These are phyloP conservation scores for Termitomyces sp. DNA, from an alignment of 768 basidiomycete species.

Conservation along the genomic window DNA sequence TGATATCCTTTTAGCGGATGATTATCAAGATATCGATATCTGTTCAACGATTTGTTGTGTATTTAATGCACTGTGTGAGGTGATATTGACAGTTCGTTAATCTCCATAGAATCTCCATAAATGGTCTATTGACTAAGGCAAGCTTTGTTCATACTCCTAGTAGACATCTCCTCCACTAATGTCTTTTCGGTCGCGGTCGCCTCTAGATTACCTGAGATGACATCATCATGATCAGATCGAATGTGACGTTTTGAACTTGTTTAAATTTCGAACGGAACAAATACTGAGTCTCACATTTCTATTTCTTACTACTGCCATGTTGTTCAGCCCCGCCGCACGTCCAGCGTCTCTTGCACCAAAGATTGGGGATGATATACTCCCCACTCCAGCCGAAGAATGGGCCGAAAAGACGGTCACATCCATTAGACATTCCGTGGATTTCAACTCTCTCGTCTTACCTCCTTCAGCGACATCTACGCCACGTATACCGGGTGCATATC, in stretches of 20 bases:
- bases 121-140: no score
- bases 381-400: constrained; percentile 15
- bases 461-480: constrained; percentile 5
- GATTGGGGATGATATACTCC: constrained; percentile 9
- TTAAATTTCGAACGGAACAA: no score
- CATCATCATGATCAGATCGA: constrained; percentile 2
- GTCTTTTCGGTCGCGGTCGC: no score
- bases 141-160: no score
- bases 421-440: constrained; percentile 6
- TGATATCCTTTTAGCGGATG: no score
- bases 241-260: background rate
- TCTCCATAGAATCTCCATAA: no score
- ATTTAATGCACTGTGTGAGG: no score
- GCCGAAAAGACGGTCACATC: constrained; percentile 6
- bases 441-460: background rate
- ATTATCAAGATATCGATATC: no score
- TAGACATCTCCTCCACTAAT: no score
- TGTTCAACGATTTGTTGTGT: no score
- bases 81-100: no score
- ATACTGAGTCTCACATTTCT: background rate
- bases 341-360: constrained; percentile 5
- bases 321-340: background rate
- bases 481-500: constrained; percentile 17
- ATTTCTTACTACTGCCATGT: background rate
- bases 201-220: background rate